Base-by-base conservation (phyloP, 1,284 basidiomycete species). In the Earliella scabrosa region DNA sequence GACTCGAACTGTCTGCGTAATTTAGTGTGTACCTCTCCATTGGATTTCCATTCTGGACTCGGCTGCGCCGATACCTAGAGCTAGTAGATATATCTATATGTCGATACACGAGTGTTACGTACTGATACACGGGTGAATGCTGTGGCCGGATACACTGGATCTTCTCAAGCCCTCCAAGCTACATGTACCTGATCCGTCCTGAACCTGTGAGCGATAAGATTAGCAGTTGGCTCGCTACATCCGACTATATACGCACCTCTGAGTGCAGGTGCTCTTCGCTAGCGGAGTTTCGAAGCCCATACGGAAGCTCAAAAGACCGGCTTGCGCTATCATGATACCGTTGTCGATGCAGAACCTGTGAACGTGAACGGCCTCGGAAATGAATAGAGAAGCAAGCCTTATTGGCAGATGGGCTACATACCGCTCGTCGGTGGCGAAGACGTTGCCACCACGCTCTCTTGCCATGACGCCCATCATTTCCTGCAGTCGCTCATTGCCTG, bases 381-480 rank as follows among this genome's bases (percentile, higher is more conserved):
- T 56, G 27, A 61, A 11, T 38, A 31, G 10, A 9, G 44, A 45
- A 41, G 35, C 32, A 38, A 18, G 46, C 46, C 45, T 57, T 26
- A 39, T 26, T 34, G 40, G 51, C 44, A 49, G 40, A 50, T 50
- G 24, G 23, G 35, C 44, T 36, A 63, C 80, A 55, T 63, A 93
- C 94, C 95, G 82, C 75, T 98, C 96, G 73, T 99, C 97, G 0
- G 94, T 99, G 0, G 95, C 95, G 73, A 98, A 99, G 8, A 99
- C 90, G 47, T 83, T 84, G 0, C 97, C 97, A 32, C 85, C 87
- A 21, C 97, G 85, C 72, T 99, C 97, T 57, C 79, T 71, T 1
- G 94, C 94, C 97, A 99, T 99, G 60, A 94, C 87, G 14, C 89
- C 90, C 97, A 99, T 99, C 97, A 99, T 99, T 61, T 97, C 85